These are phyloP conservation scores for Drosera spatulata DNA, from an alignment of 179 eudicot genomes.

Conservation along the genomic window DNA sequence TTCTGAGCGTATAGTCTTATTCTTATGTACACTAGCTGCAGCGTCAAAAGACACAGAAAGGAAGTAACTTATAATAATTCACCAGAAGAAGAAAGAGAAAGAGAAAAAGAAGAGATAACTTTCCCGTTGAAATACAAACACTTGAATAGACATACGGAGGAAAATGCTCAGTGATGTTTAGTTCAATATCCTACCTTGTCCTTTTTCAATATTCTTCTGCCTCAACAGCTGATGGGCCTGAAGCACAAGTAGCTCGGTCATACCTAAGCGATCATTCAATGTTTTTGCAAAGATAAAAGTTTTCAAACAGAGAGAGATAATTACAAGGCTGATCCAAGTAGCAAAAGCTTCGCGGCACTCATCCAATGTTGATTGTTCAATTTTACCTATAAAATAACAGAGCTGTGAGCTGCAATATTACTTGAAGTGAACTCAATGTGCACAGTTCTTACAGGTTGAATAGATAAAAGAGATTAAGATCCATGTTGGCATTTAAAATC, in stretches of 20 bases:
- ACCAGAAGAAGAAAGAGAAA: too few relatives aligned
- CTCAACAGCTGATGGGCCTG: constrained; percentile 78
- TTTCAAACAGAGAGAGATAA: constrained; percentile 12
- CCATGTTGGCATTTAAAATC: too few relatives aligned
- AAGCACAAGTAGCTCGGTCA: constrained; percentile 3
- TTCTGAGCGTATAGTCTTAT: constrained; percentile 20
- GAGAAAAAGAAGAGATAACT: too few relatives aligned
- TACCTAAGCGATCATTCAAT: constrained; percentile 6
- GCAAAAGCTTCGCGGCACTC: constrained; percentile 79
- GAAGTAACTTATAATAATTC: background rate
- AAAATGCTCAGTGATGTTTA: background rate
- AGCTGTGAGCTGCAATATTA: too few relatives aligned
- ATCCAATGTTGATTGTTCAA: constrained; percentile 44
- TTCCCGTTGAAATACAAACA: too few relatives aligned
- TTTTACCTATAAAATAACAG: constrained; percentile 45
- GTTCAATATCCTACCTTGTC: constrained; percentile 31
- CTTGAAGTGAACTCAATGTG: background rate
- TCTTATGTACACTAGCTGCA: constrained; percentile 15
- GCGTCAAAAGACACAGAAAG: constrained; percentile 7
- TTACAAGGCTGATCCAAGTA: constrained; percentile 70
- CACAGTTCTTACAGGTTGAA: constrained; percentile 1
- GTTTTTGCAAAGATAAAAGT: constrained; percentile 7
- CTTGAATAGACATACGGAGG: background rate
- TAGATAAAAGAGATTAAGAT: background rate
- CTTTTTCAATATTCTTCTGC: constrained; percentile 50